phyloP scores from a whole-genome alignment of 2,329 filamentous ascomycete species.

The Fusarium nelsonii region DNA sequence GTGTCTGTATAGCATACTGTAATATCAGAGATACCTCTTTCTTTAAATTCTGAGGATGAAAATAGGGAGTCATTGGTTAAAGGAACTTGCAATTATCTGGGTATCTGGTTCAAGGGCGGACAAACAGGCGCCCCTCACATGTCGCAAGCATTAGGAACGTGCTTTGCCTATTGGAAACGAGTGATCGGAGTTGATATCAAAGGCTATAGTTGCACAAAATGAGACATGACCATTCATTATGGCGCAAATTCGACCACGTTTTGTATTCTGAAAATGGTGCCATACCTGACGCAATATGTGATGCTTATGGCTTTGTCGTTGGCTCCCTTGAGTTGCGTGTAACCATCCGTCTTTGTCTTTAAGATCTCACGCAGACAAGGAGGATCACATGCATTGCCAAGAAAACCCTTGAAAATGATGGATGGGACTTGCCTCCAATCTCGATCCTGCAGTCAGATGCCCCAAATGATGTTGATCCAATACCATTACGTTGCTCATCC shows the following conservation, averaged over 20 bases:
- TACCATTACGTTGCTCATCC: slow-evolving; percentile 36
- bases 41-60: slow-evolving; percentile 43
- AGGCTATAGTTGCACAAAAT: slow-evolving; percentile 37
- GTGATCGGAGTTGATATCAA: slow-evolving; percentile 22
- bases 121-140: slow-evolving; percentile 26
- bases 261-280: slow-evolving; percentile 13
- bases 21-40: slow-evolving; percentile 53
- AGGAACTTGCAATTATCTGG: slow-evolving; percentile 32
- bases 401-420: neutral
- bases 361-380: neutral
- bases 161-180: slow-evolving; percentile 22
- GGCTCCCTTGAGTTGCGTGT: neutral
- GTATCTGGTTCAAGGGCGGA: slow-evolving; percentile 29
- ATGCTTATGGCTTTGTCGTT: neutral
- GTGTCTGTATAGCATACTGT: slow-evolving; percentile 52
- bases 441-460: slow-evolving; percentile 14
- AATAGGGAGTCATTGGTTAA: slow-evolving; percentile 43
- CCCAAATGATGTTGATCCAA: slow-evolving; percentile 16
- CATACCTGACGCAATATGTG: slow-evolving; percentile 29
- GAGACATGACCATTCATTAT: slow-evolving; percentile 41
- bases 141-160: slow-evolving; percentile 19
- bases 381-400: slow-evolving; percentile 34
- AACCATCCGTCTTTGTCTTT: neutral
- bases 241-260: slow-evolving; percentile 31
- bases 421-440: slow-evolving; percentile 13